These are phyloP conservation scores for Aspergillus sp. DNA, from an alignment of 2,329 filamentous ascomycete species.

Conservation along the genomic window DNA sequence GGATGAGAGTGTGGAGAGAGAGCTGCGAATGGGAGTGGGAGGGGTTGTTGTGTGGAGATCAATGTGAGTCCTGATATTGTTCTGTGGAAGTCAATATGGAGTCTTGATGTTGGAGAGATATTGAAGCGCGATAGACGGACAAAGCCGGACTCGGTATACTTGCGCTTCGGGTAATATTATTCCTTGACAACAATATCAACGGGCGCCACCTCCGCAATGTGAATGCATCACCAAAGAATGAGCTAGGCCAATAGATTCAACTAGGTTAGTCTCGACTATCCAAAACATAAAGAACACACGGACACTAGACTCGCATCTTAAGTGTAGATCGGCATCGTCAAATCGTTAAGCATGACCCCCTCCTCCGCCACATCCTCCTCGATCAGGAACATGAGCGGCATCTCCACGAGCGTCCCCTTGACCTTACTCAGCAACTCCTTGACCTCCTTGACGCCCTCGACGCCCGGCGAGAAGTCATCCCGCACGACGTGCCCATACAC, in stretches of 20 bases:
- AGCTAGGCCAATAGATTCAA: not conserved
- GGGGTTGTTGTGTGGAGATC: not conserved
- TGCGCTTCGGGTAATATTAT: constrained; percentile 6
- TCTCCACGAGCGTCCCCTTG: constrained; percentile 75
- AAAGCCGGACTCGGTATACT: not conserved
- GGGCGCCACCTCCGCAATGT: too few relatives aligned
- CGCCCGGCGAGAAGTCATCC: constrained; percentile 63
- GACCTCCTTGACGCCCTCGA: constrained; percentile 67
- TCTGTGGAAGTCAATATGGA: constrained; percentile 3
- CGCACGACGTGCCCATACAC: constrained; percentile 85
- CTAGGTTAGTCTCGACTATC: not conserved
- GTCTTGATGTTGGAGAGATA: not conserved
- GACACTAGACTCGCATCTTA: constrained; percentile 21
- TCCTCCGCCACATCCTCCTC: constrained; percentile 84
- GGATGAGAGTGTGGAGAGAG: not conserved
- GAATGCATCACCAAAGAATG: not conserved
- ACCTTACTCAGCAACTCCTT: constrained; percentile 67
- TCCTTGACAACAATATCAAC: constrained; percentile 15
- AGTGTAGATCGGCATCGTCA: constrained; percentile 73
- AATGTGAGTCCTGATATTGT: constrained; percentile 15
- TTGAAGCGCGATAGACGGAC: not conserved
- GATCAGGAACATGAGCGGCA: constrained; percentile 84
- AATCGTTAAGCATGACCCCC: constrained; percentile 67
- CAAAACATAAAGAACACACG: constrained; percentile 4
- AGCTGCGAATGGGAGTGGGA: not conserved